Base-by-base conservation (phyloP, 2,329 filamentous ascomycete species). In the Arthroderma uncinatum region DNA sequence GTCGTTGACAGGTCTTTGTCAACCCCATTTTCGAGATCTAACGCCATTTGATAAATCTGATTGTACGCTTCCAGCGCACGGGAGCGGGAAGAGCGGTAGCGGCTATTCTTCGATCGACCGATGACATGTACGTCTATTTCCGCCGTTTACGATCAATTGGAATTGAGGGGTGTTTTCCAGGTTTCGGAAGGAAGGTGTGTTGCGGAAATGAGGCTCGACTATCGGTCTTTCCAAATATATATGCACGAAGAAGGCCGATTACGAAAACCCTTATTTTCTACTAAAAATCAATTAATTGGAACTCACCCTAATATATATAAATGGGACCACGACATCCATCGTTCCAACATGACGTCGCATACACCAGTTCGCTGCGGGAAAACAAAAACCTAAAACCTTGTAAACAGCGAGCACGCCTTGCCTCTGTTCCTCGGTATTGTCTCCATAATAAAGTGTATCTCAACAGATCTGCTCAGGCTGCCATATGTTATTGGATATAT, bases 41-140 rank as follows among this genome's bases (percentile, higher is more conserved):
- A 60, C 66, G 70, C 69, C 71, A 73, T 73, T 70, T 70, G 60
- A 70, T 62, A 54, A 65, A 70, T 64, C 70, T 68, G 62, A 70
- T 59, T 54, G 67, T 63, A 64, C 68, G 68, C 66, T 64, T 64
- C 61, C 68, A 67, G 56, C 66, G 66, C 59, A 68, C 64, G 60
- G 65, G 62, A 39, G 42, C 50, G 36, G 57, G 53, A 34, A 54
- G 19, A 14, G 52, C 40, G 23, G 44, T 40, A 40, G 39, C 33
- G 34, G 56, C 48, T 23, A 54, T 50, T 47, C 55, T 59, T 8
- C 57, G 55, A 30, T 56, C 34, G 14, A 39, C 36, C 19, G 40
- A 55, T 40, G 57, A 53, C 58, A 59, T 59, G 50, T 50, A 58
- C 34, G 21, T 42, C 19, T 9, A 42, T 10, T 42, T 42, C 9